Evolutionary conservation across 2,329 filamentous ascomycete genomes (phyloP), one percentile per base, ranked within the genome.

Genomic region (Ceratocystis variospora): DNA sequence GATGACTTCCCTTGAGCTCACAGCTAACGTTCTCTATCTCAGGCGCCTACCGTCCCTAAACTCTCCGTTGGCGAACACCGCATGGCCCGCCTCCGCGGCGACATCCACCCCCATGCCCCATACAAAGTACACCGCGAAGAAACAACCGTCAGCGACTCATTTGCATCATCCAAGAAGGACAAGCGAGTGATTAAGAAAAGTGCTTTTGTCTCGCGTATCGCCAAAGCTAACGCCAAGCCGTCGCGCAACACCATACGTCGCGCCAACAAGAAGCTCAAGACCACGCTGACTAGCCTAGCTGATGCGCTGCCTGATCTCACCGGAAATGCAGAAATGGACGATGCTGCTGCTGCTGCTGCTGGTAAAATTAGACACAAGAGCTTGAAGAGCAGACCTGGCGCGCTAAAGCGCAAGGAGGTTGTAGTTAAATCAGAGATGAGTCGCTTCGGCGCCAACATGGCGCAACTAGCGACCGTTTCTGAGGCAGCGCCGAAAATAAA

Each of bases 161-260:
- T 93, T 75, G 78, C 85, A 68, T 82, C 85, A 65, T 85, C 81
- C 69, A 97, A 96, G 76, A 86, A 83, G 73, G 89, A 95, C 78
- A 96, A 93, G 78, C 88, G 87, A 28, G 78, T 81, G 44, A 89
- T 95, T 71, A 92, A 91, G 73, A 90, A 90, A 79, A 87, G 88
- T 0, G 77, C 86, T 15, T 90, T 97, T 70, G 79, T 96, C 33
- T 87, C 85, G 22, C 88, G 86, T 69, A 88, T 96, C 71, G 79
- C 85, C 70, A 90, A 91, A 70, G 76, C 79, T 5, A 73, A 70
- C 72, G 74, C 65, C 84, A 81, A 72, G 74, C 80, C 7, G 78
- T 80, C n/a, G 87, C 87, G 74, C 81, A 85, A 6, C 48, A 33
- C 59, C 19, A 28, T 45, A 28, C 80, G 88, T 70, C 77, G 87